phyloP scores from a whole-genome alignment of 164 flowering plant genomes.

The Piper betle region DNA sequence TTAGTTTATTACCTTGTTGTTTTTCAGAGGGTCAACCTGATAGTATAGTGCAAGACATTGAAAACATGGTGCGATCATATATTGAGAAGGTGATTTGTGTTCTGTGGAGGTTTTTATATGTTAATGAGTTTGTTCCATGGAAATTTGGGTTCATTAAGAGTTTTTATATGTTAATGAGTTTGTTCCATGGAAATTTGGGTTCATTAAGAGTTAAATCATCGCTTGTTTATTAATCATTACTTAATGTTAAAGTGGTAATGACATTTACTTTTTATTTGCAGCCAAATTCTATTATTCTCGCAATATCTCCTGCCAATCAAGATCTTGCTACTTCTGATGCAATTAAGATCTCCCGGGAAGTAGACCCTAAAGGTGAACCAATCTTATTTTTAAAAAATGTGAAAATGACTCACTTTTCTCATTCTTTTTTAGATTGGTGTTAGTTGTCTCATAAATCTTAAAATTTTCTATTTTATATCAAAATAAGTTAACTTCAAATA shows the following conservation, averaged over 20 bases:
- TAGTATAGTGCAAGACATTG: slow-evolving; percentile 66
- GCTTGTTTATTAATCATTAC: too few species aligned
- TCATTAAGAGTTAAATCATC: too few species aligned
- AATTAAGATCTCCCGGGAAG: slow-evolving; percentile 86
- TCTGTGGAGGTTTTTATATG: too few species aligned
- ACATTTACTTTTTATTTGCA: slow-evolving; percentile 19
- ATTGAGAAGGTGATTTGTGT: slow-evolving; percentile 56
- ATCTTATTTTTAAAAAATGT: neutral
- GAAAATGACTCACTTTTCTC: too few species aligned
- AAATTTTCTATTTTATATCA: neutral
- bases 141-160: too few species aligned
- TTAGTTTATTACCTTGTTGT: slow-evolving; percentile 3
- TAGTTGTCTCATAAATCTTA: too few species aligned
- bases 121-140: too few species aligned
- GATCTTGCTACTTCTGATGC: slow-evolving; percentile 99
- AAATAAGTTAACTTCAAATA: too few species aligned
- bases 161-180: too few species aligned
- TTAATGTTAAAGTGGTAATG: too few species aligned
- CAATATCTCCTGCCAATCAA: slow-evolving; percentile 96
- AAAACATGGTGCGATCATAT: slow-evolving; percentile 75
- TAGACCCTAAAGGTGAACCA: slow-evolving; percentile 71
- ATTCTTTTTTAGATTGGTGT: too few species aligned
- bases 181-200: too few species aligned
- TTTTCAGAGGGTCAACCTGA: slow-evolving; percentile 67
- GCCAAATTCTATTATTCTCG: slow-evolving; percentile 90